These are phyloP conservation scores for Nannizzia gypsea DNA, from an alignment of 2,329 filamentous ascomycete species.

Conservation along the genomic window DNA sequence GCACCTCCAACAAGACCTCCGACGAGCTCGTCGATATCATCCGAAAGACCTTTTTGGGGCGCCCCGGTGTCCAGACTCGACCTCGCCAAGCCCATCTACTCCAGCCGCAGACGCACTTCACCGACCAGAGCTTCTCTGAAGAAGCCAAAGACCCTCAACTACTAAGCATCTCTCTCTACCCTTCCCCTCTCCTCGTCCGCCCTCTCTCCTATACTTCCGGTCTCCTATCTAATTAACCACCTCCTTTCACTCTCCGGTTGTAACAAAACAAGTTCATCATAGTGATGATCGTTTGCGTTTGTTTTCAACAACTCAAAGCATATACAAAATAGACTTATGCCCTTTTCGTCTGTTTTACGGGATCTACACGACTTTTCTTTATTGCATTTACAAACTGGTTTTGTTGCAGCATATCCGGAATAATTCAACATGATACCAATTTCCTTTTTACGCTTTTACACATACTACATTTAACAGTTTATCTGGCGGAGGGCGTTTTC, in stretches of 20 bases:
- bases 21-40: slow-evolving; percentile 94
- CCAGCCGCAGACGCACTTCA: slow-evolving; percentile 99
- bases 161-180: slow-evolving; percentile 49
- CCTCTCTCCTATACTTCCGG: slow-evolving; percentile 8
- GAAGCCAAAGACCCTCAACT: slow-evolving; percentile 88
- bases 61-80: slow-evolving; percentile 94
- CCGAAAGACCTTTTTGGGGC: slow-evolving; percentile 86
- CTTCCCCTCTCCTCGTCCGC: slow-evolving; percentile 7
- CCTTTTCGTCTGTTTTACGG: slow-evolving; percentile 13
- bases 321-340: slow-evolving; percentile 19
- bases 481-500: slow-evolving; percentile 28
- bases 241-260: slow-evolving; percentile 13
- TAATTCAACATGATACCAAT: slow-evolving; percentile 41
- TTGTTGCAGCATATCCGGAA: slow-evolving; percentile 25
- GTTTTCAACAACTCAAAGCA: slow-evolving; percentile 42
- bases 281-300: slow-evolving; percentile 36
- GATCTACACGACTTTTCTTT: slow-evolving; percentile 15
- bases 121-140: slow-evolving; percentile 95
- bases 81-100: slow-evolving; percentile 93
- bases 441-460: slow-evolving; percentile 17
- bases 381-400: slow-evolving; percentile 5
- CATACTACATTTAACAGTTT: neutral
- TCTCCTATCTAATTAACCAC: slow-evolving; percentile 5
- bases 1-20: slow-evolving; percentile 77
- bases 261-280: slow-evolving; percentile 21